Evolutionary conservation across 2,329 filamentous ascomycete genomes (phyloP), one percentile per base, ranked within the genome.

Genomic region (Biscogniauxia mediterranea): DNA sequence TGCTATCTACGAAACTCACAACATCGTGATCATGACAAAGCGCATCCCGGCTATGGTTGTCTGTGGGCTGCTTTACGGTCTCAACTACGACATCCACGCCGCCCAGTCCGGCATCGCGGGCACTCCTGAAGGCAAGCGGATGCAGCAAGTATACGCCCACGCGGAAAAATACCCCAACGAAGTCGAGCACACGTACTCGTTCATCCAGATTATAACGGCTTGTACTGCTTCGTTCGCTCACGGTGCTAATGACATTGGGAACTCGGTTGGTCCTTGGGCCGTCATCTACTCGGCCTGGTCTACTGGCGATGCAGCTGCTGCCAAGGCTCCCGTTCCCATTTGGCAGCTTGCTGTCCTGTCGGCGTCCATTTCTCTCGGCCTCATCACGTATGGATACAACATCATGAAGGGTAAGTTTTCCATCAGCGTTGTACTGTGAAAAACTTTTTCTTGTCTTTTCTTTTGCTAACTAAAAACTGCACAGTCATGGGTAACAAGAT

Each of bases 1-100:
- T 57, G 81, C 88, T 70, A 83, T 93, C 65, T 92, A 94, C 78
- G 91, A 94, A 77, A 69, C 82, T 20, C 80, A 87, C 77, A 94
- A 94, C 81, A 78, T 93, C 64, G 83, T 82, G 71, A 83, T 83
- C 56, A 62, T 88, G 21, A 26, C 80, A 62, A 89, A 85, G 76
- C 89, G 90, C 21, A 71, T 93, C 8, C 91, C 91, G 0, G 89
- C 91, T 56, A 83, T 83, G 76, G 73, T 91, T 63, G 81, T 87
- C 52, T 81, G 80, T 65, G 89, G 81, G 59, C 71, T 80, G 17
- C 83, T 93, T 56, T 94, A 94, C 73, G 91, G 91, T 74, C 73
- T 89, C 25, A 81, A 93, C 82, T 94, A 93, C 78, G 91, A 94
- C 68, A 94, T 93, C 70, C 90, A 93, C 81, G 83, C 85, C 55